These are phyloP conservation scores for Aspergillus chevalieri DNA, from an alignment of 2,329 filamentous ascomycete species.

Conservation along the genomic window DNA sequence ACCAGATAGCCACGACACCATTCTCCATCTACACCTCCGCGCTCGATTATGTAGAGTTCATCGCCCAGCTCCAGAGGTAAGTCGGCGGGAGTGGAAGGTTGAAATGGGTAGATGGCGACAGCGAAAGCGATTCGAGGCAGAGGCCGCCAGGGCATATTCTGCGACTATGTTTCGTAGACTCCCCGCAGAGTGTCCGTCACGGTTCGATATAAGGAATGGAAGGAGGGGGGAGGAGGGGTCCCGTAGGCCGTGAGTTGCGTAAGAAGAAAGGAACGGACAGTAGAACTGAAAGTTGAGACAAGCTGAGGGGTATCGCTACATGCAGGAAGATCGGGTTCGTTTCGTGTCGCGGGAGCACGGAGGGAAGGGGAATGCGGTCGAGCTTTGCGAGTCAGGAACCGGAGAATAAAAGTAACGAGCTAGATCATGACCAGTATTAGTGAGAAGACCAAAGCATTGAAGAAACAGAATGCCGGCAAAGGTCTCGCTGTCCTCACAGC, in stretches of 20 bases:
- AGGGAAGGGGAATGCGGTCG: neutral
- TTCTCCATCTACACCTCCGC: slow-evolving; percentile 74
- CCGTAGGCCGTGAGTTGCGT: too few species aligned
- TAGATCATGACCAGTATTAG: neutral
- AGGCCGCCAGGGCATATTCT: slow-evolving; percentile 88
- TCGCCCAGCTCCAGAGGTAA: slow-evolving; percentile 95
- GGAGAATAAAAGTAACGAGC: slow-evolving; percentile 8
- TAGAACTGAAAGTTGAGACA: too few species aligned
- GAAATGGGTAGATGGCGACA: slow-evolving; percentile 90
- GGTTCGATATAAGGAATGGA: slow-evolving; percentile 19
- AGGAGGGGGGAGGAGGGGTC: slow-evolving; percentile 6
- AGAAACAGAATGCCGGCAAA: too few species aligned
- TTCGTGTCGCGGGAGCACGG: neutral
- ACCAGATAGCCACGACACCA: slow-evolving; percentile 97
- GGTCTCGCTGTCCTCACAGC: too few species aligned
- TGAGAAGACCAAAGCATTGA: neutral
- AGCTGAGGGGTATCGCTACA: neutral
- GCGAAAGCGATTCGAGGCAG: slow-evolving; percentile 96
- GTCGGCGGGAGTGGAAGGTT: slow-evolving; percentile 78
- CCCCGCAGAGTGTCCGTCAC: slow-evolving; percentile 16
- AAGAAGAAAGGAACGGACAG: too few species aligned
- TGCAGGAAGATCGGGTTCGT: neutral
- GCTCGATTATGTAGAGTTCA: slow-evolving; percentile 97
- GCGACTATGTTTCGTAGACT: slow-evolving; percentile 14
- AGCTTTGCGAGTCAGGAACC: neutral